Evolutionary conservation across 2,329 filamentous ascomycete genomes (phyloP).

Genomic region (Meredithiella fracta): DNA sequence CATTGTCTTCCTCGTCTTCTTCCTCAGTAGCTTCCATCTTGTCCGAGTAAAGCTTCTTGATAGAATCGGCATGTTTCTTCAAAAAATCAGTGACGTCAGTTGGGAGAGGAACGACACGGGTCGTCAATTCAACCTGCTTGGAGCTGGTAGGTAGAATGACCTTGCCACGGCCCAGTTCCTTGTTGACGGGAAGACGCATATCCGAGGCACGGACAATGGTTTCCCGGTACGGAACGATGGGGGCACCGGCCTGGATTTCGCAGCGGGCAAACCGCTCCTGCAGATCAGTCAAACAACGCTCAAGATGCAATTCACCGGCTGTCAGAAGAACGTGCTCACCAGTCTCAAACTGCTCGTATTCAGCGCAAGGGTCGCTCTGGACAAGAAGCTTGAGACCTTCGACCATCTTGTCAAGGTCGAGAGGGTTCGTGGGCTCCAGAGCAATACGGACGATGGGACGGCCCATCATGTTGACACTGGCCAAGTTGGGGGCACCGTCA

Average conservation of each 20-base stretch:
- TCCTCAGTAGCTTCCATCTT: constrained; percentile 30
- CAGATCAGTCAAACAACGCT: constrained; percentile 84
- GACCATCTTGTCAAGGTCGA: constrained; percentile 90
- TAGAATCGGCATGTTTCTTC: constrained; percentile 58
- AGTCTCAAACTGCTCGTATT: constrained; percentile 83
- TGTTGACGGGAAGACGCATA: constrained; percentile 77
- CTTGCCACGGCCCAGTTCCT: constrained; percentile 70
- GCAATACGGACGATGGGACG: constrained; percentile 92
- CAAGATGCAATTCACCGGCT: constrained; percentile 84
- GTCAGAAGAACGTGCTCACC: constrained; percentile 92
- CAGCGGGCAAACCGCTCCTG: constrained; percentile 84
- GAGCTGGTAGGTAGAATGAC: constrained; percentile 63
- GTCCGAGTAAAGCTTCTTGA: constrained; percentile 66
- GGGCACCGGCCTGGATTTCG: constrained; percentile 82
- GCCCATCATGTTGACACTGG: constrained; percentile 61
- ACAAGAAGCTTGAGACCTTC: constrained; percentile 71
- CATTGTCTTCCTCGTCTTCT: constrained; percentile 25
- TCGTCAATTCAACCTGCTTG: constrained; percentile 63
- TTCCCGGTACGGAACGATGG: constrained; percentile 91
- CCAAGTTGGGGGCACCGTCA: constrained; percentile 76
- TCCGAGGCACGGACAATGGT: constrained; percentile 76
- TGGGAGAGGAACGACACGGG: constrained; percentile 68
- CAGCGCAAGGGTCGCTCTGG: constrained; percentile 86
- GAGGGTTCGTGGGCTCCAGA: constrained; percentile 80
- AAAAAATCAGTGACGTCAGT: constrained; percentile 68